phyloP scores from a whole-genome alignment of 352 stramenopile genomes.

The Phytophthora lateralis region DNA sequence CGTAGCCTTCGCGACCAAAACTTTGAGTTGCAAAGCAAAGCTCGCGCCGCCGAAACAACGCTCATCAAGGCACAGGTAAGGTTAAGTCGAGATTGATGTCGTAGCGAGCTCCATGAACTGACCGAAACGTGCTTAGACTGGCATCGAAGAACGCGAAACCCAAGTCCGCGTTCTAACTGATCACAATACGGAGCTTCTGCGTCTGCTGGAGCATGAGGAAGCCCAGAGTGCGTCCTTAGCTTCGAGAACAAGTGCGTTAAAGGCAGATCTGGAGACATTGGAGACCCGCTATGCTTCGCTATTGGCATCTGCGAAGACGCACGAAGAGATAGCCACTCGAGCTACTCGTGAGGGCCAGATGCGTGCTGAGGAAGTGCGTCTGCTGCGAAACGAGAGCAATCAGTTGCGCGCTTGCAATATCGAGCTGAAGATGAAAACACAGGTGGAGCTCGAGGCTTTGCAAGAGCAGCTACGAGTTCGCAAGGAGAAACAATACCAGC shows the following conservation, averaged over 20 bases:
- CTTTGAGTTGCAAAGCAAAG: slow-evolving; percentile 93
- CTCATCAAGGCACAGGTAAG: slow-evolving; percentile 74
- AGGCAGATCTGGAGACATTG: slow-evolving; percentile 85
- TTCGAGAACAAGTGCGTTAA: slow-evolving; percentile 56
- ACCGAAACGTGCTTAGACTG: slow-evolving; percentile 34
- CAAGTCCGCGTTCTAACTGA: slow-evolving; percentile 94
- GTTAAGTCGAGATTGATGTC: neutral
- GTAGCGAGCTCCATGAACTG: neutral
- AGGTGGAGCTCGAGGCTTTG: slow-evolving; percentile 95
- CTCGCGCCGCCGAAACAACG: slow-evolving; percentile 85
- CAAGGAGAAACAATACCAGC: slow-evolving; percentile 98
- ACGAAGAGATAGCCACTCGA: slow-evolving; percentile 91
- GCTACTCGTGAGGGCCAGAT: slow-evolving; percentile 92
- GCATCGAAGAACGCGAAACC: slow-evolving; percentile 90
- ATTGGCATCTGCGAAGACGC: slow-evolving; percentile 91
- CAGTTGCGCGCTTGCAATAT: slow-evolving; percentile 93
- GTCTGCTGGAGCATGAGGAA: slow-evolving; percentile 95
- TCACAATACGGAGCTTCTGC: slow-evolving; percentile 96
- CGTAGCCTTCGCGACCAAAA: slow-evolving; percentile 90
- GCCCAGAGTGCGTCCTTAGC: slow-evolving; percentile 75
- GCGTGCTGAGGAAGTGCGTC: slow-evolving; percentile 93
- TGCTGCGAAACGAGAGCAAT: slow-evolving; percentile 89
- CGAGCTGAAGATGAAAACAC: slow-evolving; percentile 94
- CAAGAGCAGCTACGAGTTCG: slow-evolving; percentile 95
- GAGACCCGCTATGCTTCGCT: slow-evolving; percentile 90